Evolutionary conservation across 2,329 filamentous ascomycete species (phyloP).

Genomic region (Thermochaetoides dissita): DNA sequence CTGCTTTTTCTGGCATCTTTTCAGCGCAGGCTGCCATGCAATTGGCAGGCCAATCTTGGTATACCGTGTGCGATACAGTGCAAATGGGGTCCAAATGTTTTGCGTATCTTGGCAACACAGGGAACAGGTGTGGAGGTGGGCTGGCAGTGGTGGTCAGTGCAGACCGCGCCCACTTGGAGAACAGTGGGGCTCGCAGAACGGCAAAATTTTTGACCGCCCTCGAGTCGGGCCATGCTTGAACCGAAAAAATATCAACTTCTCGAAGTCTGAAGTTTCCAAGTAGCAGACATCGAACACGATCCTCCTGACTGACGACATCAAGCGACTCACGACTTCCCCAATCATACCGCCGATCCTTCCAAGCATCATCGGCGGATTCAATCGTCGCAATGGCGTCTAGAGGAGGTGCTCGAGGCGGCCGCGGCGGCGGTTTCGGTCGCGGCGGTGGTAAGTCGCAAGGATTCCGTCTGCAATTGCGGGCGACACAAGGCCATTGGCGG

Average conservation of each 20-base stretch:
- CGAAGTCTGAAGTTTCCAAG: not conserved
- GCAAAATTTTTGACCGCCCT: slow-evolving; percentile 14
- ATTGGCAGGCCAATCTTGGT: no score
- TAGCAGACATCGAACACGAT: not conserved
- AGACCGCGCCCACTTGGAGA: no score
- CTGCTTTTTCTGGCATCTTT: slow-evolving; percentile 9
- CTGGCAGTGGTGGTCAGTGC: no score
- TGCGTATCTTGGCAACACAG: no score
- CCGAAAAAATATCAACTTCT: slow-evolving; percentile 10
- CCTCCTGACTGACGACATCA: slow-evolving; percentile 5
- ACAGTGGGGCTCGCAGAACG: slow-evolving; percentile 1
- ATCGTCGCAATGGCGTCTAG: slow-evolving; percentile 45
- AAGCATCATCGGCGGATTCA: slow-evolving; percentile 6
- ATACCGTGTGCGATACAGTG: no score
- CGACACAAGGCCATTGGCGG: not conserved
- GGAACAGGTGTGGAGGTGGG: no score
- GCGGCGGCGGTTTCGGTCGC: slow-evolving; percentile 35
- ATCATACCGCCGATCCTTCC: slow-evolving; percentile 5
- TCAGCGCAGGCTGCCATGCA: not conserved
- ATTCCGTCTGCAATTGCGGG: slow-evolving; percentile 15
- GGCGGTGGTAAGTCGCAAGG: slow-evolving; percentile 33
- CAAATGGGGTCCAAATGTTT: no score
- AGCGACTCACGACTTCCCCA: slow-evolving; percentile 3
- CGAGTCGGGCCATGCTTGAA: not conserved
- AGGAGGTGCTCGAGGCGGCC: slow-evolving; percentile 35